Base-by-base conservation (phyloP, 768 basidiomycete genomes). In the Hypsizygus marmoreus region DNA sequence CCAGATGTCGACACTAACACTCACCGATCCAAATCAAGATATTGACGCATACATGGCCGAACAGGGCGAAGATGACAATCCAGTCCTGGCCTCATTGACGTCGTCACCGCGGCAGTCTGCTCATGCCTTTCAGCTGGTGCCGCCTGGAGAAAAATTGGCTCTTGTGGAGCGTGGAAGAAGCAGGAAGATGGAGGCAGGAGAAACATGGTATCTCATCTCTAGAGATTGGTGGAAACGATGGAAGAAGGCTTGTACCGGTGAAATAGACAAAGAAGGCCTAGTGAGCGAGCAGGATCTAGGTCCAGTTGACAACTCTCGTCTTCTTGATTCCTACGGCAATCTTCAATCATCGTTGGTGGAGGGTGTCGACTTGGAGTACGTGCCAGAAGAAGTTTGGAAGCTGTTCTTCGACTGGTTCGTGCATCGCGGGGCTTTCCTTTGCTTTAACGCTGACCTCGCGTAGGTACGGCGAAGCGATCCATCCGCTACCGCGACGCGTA, bases 201-300 rank as follows among this genome's bases (percentile, higher is more conserved):
- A 91, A 40, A 82, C 74, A 7, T 94, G 91, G 91, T 92, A 81
- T 67, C 67, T 95, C 38, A 73, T 95, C 22, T 75, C 84, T 16
- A 66, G 77, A 38, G 55, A 58, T 16, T 95, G 92, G 92, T 88
- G 78, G 71, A 77, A 77, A 47, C 79, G 81, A 25, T 95, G 88
- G 86, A 67, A 75, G 50, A 80, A 79, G 56, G 90, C 88, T 9
- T 85, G 85, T 58, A 75, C 79, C 0, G 88, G 86, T 22, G 67
- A 81, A 51, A 59, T 72, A 20, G 85, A 86, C 72, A 91, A 88
- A 66, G 75, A 84, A 56, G 86, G 82, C 13, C 61, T 67, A 2
- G 60, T 88, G 24, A 68, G 74, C 24, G 85, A 88, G 62, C 64
- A 76, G 17, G 76, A 85, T 49, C 62, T 91, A 48, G 85, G 84